phyloP scores from a whole-genome alignment of 2,329 filamentous ascomycete genomes.

The Calonectria multiphialidica region DNA sequence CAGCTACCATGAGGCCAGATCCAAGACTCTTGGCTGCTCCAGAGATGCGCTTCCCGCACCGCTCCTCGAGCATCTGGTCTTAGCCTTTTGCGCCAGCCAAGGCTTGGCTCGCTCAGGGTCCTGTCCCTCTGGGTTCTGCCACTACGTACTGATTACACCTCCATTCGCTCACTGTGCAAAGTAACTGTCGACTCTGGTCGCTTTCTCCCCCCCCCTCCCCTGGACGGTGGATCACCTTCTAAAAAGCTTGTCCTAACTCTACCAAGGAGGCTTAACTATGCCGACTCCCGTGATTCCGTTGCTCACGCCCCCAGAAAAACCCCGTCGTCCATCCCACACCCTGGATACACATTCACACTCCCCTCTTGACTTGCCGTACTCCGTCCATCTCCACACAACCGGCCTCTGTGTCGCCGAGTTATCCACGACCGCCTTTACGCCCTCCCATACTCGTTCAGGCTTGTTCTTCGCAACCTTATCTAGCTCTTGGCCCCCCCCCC shows the following conservation, averaged over 20 bases:
- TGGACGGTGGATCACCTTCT: slow-evolving; percentile 37
- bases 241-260: slow-evolving; percentile 49
- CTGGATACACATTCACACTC: slow-evolving; percentile 28
- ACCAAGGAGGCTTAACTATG: slow-evolving; percentile 28
- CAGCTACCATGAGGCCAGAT: slow-evolving; percentile 18
- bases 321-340: slow-evolving; percentile 17
- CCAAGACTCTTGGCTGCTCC: slow-evolving; percentile 16
- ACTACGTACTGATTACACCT: background rate
- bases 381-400: slow-evolving; percentile 46
- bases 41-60: slow-evolving; percentile 32
- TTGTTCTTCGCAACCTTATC: slow-evolving; percentile 45
- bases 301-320: background rate
- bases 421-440: slow-evolving; percentile 44
- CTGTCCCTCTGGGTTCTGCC: background rate
- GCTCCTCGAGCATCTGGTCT: background rate
- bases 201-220: slow-evolving; percentile 24
- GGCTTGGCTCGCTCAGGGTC: background rate
- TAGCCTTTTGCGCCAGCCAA: background rate
- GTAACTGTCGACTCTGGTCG: background rate
- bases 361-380: slow-evolving; percentile 44
- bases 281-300: background rate
- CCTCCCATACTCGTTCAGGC: slow-evolving; percentile 35
- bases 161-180: slow-evolving; percentile 9
- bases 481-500: slow-evolving; percentile 38
- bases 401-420: slow-evolving; percentile 50